These are phyloP conservation scores for Phylloporus rhodoxanthus DNA, from an alignment of 768 basidiomycete species.

Conservation along the genomic window DNA sequence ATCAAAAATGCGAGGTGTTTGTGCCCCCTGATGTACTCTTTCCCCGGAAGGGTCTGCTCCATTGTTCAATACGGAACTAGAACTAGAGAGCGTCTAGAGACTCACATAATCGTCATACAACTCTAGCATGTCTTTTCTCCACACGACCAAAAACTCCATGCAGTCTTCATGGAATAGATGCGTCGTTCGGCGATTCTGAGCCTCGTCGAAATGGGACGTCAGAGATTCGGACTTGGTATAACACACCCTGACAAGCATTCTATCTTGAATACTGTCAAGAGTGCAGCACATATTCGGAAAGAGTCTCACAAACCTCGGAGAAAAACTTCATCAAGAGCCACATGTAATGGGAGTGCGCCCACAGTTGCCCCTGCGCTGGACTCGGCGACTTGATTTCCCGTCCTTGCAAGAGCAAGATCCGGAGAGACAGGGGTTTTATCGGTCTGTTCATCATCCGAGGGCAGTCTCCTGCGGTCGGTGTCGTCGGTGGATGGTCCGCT, in stretches of 20 bases:
- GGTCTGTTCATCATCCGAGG: conserved; percentile 2
- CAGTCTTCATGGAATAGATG: conserved; percentile 60
- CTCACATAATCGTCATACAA: conserved; percentile 81
- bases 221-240: conserved; percentile 53
- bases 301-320: conserved; percentile 58
- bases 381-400: conserved; percentile 46
- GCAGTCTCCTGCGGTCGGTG: neutral
- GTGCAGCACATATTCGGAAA: neutral
- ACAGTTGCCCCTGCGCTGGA: conserved; percentile 61
- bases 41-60: conserved; percentile 54
- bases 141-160: conserved; percentile 82
- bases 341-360: conserved; percentile 17
- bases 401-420: conserved; percentile 58
- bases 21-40: conserved; percentile 61
- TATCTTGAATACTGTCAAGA: conserved; percentile 47
- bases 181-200: conserved; percentile 55
- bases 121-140: conserved; percentile 73
- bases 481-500: conserved; percentile 23
- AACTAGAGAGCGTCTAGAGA: conserved; percentile 3
- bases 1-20: conserved; percentile 78
- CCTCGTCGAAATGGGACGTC: conserved; percentile 56
- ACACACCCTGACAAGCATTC: conserved; percentile 80
- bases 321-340: conserved; percentile 48
- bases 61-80: conserved; percentile 2
- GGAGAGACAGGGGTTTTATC: conserved; percentile 48